Conservation (phyloP, 139 green algal genomes). For the Chlorella sp. region DNA sequence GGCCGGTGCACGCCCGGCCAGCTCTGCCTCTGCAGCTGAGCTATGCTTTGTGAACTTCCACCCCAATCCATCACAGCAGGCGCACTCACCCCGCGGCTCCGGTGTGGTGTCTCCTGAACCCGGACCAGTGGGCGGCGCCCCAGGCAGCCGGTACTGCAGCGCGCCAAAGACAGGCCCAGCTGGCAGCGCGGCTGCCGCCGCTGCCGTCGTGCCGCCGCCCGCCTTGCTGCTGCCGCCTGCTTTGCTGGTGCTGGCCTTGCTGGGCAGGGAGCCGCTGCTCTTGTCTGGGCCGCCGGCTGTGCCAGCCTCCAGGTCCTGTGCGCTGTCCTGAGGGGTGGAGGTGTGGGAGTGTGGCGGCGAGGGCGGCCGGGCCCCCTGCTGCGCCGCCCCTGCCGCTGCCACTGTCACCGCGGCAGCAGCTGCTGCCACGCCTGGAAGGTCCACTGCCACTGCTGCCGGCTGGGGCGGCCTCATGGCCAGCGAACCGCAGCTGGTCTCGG, state of each 20-base stretch:
- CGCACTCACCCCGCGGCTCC: background rate
- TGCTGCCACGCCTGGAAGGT: too few species aligned
- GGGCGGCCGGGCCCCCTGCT: background rate
- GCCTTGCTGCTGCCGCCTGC: background rate
- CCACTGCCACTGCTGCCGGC: background rate
- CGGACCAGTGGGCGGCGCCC: background rate
- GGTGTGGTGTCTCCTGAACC: background rate
- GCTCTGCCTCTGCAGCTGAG: background rate
- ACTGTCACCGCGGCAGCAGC: background rate
- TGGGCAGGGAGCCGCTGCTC: background rate
- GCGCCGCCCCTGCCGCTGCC: background rate
- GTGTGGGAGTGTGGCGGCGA: background rate
- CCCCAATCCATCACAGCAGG: background rate
- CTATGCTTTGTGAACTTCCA: too few species aligned
- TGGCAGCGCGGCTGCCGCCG: background rate
- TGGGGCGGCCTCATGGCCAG: background rate
- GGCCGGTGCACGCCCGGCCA: background rate
- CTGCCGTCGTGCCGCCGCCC: background rate
- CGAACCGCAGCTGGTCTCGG: background rate
- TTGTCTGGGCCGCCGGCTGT: constrained; percentile 8
- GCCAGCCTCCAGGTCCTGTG: constrained; percentile 11
- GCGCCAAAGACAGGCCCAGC: background rate
- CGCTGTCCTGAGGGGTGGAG: constrained; percentile 14
- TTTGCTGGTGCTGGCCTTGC: background rate
- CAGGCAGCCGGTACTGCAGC: constrained; percentile 13